phyloP scores from a whole-genome alignment of 2,329 filamentous ascomycete species.

The Fusarium napiforme region DNA sequence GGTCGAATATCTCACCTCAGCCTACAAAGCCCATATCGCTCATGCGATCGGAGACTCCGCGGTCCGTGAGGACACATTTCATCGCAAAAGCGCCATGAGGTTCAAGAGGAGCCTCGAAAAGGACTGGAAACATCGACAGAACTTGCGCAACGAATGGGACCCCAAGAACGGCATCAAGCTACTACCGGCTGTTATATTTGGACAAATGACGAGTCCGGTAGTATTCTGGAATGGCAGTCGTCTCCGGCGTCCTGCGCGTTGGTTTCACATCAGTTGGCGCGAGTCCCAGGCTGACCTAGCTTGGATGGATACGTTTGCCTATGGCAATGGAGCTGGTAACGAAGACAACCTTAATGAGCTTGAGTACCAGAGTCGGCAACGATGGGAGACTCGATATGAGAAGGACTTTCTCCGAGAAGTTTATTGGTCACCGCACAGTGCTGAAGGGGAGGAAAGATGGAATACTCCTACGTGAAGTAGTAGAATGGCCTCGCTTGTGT shows the following conservation, averaged over 20 bases:
- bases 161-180: background rate
- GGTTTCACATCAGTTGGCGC: background rate
- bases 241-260: background rate
- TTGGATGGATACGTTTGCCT: background rate
- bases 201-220: background rate
- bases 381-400: rapidly evolving
- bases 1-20: background rate
- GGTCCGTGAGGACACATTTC: background rate
- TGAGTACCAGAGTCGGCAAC: background rate
- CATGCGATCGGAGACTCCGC: background rate
- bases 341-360: background rate
- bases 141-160: background rate
- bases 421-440: background rate
- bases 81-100: background rate
- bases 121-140: background rate
- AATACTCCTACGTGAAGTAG: background rate
- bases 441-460: background rate
- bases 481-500: background rate
- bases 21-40: background rate
- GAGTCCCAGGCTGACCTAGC: background rate
- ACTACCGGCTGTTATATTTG: slow-evolving; percentile 9
- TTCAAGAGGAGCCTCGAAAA: background rate
- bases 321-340: background rate
- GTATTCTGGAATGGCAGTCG: background rate
- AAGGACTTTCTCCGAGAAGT: background rate